Base-by-base conservation (phyloP, 2,329 filamentous ascomycete species). In the Fusarium devonianum region DNA sequence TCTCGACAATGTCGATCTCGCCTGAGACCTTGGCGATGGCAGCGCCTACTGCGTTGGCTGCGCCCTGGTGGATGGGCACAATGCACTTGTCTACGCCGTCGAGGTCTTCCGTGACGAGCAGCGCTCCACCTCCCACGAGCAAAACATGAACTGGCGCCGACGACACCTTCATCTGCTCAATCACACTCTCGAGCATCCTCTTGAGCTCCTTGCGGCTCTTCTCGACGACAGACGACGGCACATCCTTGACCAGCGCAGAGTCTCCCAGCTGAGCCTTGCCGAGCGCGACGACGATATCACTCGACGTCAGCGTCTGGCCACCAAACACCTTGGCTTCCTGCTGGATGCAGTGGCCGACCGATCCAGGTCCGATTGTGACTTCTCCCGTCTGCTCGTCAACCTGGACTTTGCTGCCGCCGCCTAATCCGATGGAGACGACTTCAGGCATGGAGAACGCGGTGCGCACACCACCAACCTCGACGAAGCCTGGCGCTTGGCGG, bases 31-130 rank as follows among this genome's bases (percentile, higher is more conserved):
- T 80, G 3, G 79, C 79, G 22, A 83, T 82, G 0, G 83, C 83
- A 1, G 83, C 82, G 5, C 83, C 83, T 3, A 86, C 78, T 0
- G 83, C 82, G 63, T 85, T 86, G 4, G 82, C 82, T 1, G 79
- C 80, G 46, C 79, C 80, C 21, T 80, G 73, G 38, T 77, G 78
- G 2, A 76, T 73, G 1, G 82, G 82, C 4, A 74, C 70, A 7
- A 80, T 77, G 46, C 78, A 75, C 52, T 78, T 71, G 6, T 74
- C 71, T 0, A 82, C 81, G 0, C 80, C 80, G 1, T 72, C 68
- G 6, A 85, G 71, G 1, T 70, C 59, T 5, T 78, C 71, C 1
- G 77, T 75, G 3, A 78, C 76, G 2, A 84, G 65, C 1, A 85
- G 72, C 1, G 79, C 77, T 4, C 83, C 82, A 5, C 83, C 83